These are phyloP conservation scores for Skeletonema potamos DNA, from an alignment of 108 stramenopile genomes.

Conservation along the genomic window DNA sequence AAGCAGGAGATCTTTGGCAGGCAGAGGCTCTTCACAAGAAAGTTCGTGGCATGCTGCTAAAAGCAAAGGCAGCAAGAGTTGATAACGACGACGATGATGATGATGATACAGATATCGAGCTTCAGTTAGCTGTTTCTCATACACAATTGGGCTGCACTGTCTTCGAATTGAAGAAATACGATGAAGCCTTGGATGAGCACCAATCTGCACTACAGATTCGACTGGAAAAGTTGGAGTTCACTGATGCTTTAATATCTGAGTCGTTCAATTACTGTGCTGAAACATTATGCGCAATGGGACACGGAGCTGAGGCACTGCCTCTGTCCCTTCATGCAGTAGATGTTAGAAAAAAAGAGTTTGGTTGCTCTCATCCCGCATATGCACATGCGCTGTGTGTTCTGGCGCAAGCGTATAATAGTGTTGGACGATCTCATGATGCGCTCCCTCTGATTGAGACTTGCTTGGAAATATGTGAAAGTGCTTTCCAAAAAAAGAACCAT, in stretches of 20 bases:
- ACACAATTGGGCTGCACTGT: slow-evolving; percentile 23
- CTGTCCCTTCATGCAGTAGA: slow-evolving; percentile 16
- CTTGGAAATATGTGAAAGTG: slow-evolving; percentile 9
- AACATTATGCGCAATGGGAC: slow-evolving; percentile 11
- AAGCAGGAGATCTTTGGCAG: slow-evolving; percentile 15
- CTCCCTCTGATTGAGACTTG: slow-evolving; percentile 9
- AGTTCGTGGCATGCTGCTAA: slow-evolving; percentile 8
- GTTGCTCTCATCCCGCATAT: slow-evolving; percentile 10
- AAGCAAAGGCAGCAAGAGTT: neutral
- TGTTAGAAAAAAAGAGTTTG: slow-evolving; percentile 11
- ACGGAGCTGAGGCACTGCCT: slow-evolving; percentile 2
- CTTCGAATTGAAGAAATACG: slow-evolving; percentile 10
- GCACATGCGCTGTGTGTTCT: slow-evolving; percentile 22
- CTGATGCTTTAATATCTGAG: slow-evolving; percentile 6
- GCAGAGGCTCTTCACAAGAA: slow-evolving; percentile 22
- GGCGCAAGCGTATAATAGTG: neutral
- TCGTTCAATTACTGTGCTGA: slow-evolving; percentile 25
- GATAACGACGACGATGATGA: neutral
- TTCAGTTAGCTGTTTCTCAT: slow-evolving; percentile 16
- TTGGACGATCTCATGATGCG: slow-evolving; percentile 9
- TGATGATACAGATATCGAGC: neutral
- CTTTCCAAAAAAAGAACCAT: slow-evolving; percentile 11
- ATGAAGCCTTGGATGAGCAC: slow-evolving; percentile 9
- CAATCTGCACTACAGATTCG: slow-evolving; percentile 12
- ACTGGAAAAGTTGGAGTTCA: slow-evolving; percentile 1